Conservation (phyloP, 352 stramenopile genomes). For the Phytophthora fragariaefolia region DNA sequence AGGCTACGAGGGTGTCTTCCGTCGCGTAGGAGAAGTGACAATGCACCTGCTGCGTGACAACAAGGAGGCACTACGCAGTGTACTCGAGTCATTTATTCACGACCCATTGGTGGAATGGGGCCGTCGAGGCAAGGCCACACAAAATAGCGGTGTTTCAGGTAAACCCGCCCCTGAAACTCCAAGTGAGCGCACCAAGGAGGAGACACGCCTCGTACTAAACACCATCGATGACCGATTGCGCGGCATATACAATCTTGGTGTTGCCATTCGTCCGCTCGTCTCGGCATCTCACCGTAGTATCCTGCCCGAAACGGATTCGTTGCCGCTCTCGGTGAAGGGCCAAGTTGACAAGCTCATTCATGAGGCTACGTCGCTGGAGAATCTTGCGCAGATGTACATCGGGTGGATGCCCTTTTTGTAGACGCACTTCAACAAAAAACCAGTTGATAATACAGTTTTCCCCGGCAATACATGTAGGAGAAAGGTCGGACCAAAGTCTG, state of each 20-base stretch:
- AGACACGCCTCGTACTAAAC: slow-evolving; percentile 88
- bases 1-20: slow-evolving; percentile 96
- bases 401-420: slow-evolving; percentile 94
- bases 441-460: too few relatives aligned
- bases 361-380: slow-evolving; percentile 92
- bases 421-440: not conserved
- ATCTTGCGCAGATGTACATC: slow-evolving; percentile 96
- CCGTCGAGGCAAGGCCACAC: slow-evolving; percentile 71
- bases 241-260: slow-evolving; percentile 93
- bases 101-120: slow-evolving; percentile 96
- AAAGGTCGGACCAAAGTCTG: too few relatives aligned
- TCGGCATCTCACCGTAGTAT: slow-evolving; percentile 71
- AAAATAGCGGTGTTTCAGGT: slow-evolving; percentile 42
- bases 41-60: slow-evolving; percentile 95
- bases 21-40: slow-evolving; percentile 91
- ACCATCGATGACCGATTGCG: slow-evolving; percentile 93
- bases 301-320: slow-evolving; percentile 78
- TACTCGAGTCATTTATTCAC: slow-evolving; percentile 99
- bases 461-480: too few relatives aligned
- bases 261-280: slow-evolving; percentile 76
- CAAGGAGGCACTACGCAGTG: slow-evolving; percentile 96
- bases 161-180: slow-evolving; percentile 52
- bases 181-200: slow-evolving; percentile 83
- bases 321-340: slow-evolving; percentile 93
- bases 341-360: slow-evolving; percentile 95